Conservation (phyloP, 768 basidiomycete genomes). For the Boletus subcaerulescens region DNA sequence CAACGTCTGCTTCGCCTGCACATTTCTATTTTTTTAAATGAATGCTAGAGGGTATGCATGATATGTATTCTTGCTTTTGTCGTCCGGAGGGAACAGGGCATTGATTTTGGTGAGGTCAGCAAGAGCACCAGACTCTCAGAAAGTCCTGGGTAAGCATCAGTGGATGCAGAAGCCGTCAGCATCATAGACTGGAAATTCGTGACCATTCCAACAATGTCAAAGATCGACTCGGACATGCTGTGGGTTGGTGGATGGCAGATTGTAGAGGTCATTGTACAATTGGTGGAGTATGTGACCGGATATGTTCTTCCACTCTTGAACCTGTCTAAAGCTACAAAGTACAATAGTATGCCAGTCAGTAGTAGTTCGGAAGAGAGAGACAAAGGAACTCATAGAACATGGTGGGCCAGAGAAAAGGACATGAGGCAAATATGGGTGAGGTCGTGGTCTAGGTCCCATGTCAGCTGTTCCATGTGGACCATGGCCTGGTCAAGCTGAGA, state of each 20-base stretch:
- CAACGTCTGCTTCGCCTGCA: background rate
- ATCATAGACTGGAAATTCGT: background rate
- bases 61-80: background rate
- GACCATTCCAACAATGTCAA: too few relatives aligned
- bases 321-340: background rate
- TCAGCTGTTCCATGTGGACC: too few relatives aligned
- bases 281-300: background rate
- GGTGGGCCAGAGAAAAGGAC: conserved; percentile 1
- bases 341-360: too few relatives aligned
- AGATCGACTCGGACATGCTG: background rate
- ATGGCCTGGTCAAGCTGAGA: background rate
- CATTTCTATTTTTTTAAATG: background rate
- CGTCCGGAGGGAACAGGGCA: background rate
- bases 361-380: too few relatives aligned
- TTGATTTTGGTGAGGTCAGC: background rate
- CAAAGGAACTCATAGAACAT: background rate
- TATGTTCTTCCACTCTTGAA: background rate
- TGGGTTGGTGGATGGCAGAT: background rate
- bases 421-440: background rate
- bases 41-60: conserved; percentile 3
- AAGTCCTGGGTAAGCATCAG: background rate
- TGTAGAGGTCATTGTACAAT: background rate
- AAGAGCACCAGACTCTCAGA: background rate
- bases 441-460: too few relatives aligned
- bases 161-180: too few relatives aligned